Base-by-base conservation (phyloP, 2,329 filamentous ascomycete species). In the Lasiodiplodia sp. region DNA sequence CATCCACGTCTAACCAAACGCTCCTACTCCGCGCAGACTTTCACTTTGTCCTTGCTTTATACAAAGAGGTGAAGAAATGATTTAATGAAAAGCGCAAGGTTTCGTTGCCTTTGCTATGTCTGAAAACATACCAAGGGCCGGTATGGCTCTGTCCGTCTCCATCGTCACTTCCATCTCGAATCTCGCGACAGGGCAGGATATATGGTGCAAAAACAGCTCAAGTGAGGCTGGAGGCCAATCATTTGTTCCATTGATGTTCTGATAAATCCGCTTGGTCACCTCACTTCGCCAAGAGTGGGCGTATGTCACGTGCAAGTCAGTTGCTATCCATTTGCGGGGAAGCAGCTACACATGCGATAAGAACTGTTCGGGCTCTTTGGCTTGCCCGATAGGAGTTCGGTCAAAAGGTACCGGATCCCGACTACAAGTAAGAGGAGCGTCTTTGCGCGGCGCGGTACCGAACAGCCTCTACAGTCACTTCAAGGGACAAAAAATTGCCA, bases 241-340 rank as follows among this genome's bases (percentile, higher is more conserved):
- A 18, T 34, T 40, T 21, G n/a, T 7, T n/a, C 18, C 12, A 49
- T 1, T 18, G 11, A 14, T 38, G 60, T 21, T 37, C 28, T 64
- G 60, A 53, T 64, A 64, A 47, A 47, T 52, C 28, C 60, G 28
- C 23, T 52, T n/a, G 31, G 12, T 18, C n/a, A 37, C 60, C 7
- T 8, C 47, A 18, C 34, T 28, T 18, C 31, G 60, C 60, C 60
- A 64, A 64, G 60, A 64, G 60, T 64, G 60, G 60, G 60, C 38
- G 60, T 16, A 28, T 52, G 51, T 64, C 60, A 64, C 60, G 60
- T 64, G 60, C 3, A 21, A 10, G 18, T 47, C 44, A 18, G n/a
- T n/a, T 49, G 47, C 1, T 1, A 7, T 52, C 28, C 28, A 28
- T 28, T 28, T 64, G 60, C 60, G 47, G 60, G 47, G 60, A 25